Evolutionary conservation across 441 rosid genomes (phyloP).

Genomic region (Codiaeum variegatum): DNA sequence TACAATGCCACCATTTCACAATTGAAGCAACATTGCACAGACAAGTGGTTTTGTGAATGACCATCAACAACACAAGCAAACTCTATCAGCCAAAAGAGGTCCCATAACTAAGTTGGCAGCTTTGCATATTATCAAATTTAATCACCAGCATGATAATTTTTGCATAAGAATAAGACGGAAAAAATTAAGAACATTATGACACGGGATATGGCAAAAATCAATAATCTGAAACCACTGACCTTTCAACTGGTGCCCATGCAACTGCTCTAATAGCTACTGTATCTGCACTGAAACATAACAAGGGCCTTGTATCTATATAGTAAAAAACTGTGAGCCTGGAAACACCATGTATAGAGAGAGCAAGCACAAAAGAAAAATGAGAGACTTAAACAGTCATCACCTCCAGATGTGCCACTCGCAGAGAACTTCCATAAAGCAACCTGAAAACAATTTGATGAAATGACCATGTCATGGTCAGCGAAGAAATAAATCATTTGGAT

Average conservation of each 20-base stretch:
- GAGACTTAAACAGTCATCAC: slow-evolving; percentile 31
- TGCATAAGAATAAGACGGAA: background rate
- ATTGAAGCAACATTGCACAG: background rate
- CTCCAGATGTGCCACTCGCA: slow-evolving; percentile 43
- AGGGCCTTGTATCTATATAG: slow-evolving; percentile 78
- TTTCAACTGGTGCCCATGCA: slow-evolving; percentile 83
- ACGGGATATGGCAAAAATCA: background rate
- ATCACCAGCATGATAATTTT: background rate
- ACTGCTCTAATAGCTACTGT: slow-evolving; percentile 76
- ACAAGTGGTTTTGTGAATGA: background rate
- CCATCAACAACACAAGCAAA: slow-evolving; percentile 2
- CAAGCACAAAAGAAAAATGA: background rate
- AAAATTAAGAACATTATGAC: background rate
- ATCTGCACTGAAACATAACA: slow-evolving; percentile 82
- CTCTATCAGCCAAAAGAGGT: background rate
- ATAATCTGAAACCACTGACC: slow-evolving; percentile 41
- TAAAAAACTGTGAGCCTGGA: slow-evolving; percentile 10
- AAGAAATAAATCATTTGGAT: background rate
- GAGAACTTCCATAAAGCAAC: slow-evolving; percentile 96
- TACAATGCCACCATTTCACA: background rate
- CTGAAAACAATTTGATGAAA: slow-evolving; percentile 33
- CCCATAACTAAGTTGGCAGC: background rate
- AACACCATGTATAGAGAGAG: background rate
- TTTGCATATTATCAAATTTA: background rate
- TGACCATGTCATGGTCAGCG: background rate